A percentile compares a stretch with the other conserved stretches of the same genome.
Evolutionary conservation across 2,329 filamentous ascomycete genomes (phyloP).

Genomic region (Diaporthe sp.): DNA sequence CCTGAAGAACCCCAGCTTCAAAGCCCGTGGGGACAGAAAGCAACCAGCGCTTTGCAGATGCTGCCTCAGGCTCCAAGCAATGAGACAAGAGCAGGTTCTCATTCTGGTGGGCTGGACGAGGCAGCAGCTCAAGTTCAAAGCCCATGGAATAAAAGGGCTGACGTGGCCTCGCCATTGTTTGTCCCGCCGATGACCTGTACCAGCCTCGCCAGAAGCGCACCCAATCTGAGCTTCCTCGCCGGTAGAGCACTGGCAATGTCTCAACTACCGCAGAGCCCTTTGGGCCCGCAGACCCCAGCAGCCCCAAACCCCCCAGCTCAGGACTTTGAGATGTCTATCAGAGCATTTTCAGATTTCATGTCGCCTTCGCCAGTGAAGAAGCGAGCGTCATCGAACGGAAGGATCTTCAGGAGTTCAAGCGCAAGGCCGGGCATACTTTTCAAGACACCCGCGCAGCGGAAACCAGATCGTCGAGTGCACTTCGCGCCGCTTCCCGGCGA

Average conservation of each 20-base stretch:
- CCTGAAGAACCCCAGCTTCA: not conserved
- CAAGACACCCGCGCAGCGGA: slow-evolving; percentile 35
- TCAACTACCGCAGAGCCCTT: slow-evolving; percentile 40
- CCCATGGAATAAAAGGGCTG: slow-evolving; percentile 10
- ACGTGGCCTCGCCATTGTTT: slow-evolving; percentile 24
- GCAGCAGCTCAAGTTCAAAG: not conserved
- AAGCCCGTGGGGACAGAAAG: not conserved
- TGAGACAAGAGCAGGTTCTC: not conserved
- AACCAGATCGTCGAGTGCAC: slow-evolving; percentile 45
- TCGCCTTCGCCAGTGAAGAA: slow-evolving; percentile 56
- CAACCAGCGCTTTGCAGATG: not conserved
- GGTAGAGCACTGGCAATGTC: slow-evolving; percentile 35
- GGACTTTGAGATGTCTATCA: slow-evolving; percentile 59
- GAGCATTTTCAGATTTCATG: slow-evolving; percentile 64
- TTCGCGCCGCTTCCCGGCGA: slow-evolving; percentile 48
- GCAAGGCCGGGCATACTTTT: slow-evolving; percentile 17
- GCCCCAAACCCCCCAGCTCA: slow-evolving; percentile 51
- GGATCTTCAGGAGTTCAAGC: slow-evolving; percentile 12
- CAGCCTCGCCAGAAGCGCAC: not conserved
- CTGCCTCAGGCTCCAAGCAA: slow-evolving; percentile 2
- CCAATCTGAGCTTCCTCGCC: slow-evolving; percentile 19
- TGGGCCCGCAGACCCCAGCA: slow-evolving; percentile 32
- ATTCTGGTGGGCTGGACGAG: not conserved
- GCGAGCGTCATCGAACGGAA: not conserved
- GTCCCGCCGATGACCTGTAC: slow-evolving; percentile 23